Percentiles rank a stretch among this genome's conserved stretches.
Evolutionary conservation across 495 filamentous ascomycete species (phyloP).

Genomic region (Neurospora intermedia): DNA sequence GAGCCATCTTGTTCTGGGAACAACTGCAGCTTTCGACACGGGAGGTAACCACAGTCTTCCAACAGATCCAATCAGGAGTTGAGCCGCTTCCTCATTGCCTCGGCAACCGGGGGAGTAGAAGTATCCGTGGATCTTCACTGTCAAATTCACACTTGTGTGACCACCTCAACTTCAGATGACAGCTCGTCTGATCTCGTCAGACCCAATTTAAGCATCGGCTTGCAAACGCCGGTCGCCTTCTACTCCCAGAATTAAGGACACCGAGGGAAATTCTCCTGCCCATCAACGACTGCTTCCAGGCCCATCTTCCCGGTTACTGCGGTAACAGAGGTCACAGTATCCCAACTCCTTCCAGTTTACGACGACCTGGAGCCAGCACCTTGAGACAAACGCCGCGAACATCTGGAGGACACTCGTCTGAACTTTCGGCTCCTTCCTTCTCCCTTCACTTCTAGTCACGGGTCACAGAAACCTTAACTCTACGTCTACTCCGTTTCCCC

Average conservation of each 20-base stretch:
- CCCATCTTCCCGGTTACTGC: not conserved
- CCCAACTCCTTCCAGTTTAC: not conserved
- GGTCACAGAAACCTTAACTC: not conserved
- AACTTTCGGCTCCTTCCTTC: not conserved
- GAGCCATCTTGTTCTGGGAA: not conserved
- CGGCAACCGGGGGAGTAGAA: not conserved
- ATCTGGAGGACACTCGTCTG: not conserved
- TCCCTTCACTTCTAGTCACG: not conserved
- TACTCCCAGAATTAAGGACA: not conserved
- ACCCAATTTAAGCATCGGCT: not conserved
- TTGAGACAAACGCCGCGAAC: not conserved
- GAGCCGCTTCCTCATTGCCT: not conserved
- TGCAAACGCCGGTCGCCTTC: not conserved
- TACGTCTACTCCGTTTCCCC: not conserved
- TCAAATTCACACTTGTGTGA: not conserved
- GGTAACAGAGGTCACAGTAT: not conserved
- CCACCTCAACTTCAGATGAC: not conserved
- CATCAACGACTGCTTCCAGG: not conserved
- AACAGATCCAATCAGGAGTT: not conserved
- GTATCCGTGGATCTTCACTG: not conserved
- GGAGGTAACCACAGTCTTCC: not conserved
- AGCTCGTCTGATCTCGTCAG: not conserved
- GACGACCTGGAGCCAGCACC: not conserved
- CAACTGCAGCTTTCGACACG: not conserved
- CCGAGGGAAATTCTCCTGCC: not conserved